A percentile compares a stretch with the other conserved stretches of the same genome.
phyloP scores from a whole-genome alignment of 192 early-diverging fungal genomes.

The Chytriomyces confervae region DNA sequence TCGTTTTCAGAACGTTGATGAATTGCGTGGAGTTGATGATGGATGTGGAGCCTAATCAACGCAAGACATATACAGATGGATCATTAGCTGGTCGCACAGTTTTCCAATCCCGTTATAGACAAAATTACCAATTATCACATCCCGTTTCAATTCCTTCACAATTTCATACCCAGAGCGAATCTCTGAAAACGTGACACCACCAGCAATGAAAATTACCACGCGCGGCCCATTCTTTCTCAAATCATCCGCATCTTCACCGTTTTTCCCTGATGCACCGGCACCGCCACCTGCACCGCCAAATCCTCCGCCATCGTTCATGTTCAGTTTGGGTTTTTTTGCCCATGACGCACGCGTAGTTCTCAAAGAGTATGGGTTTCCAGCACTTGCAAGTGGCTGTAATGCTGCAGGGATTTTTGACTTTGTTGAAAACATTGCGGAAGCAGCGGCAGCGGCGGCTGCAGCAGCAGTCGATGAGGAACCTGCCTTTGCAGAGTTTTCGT shows the following conservation, averaged over 20 bases:
- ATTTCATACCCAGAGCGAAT: slow-evolving; percentile 74
- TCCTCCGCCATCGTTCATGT: not conserved
- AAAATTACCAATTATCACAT: slow-evolving; percentile 71
- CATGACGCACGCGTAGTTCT: slow-evolving; percentile 59
- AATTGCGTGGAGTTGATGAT: slow-evolving; percentile 73
- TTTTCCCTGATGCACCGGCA: slow-evolving; percentile 2
- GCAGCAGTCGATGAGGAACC: slow-evolving; percentile 6
- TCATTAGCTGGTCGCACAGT: not conserved
- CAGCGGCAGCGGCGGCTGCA: not conserved
- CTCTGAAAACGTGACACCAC: slow-evolving; percentile 81
- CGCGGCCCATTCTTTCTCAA: slow-evolving; percentile 61
- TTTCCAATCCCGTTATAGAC: not conserved
- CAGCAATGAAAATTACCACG: slow-evolving; percentile 79
- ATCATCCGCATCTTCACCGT: slow-evolving; percentile 37
- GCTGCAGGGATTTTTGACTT: slow-evolving; percentile 42
- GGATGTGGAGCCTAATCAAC: slow-evolving; percentile 69
- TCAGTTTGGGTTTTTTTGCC: slow-evolving; percentile 40
- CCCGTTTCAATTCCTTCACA: slow-evolving; percentile 62
- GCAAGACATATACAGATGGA: not conserved
- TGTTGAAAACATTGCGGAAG: too few species aligned
- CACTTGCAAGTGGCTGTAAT: slow-evolving; percentile 33
- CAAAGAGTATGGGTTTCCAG: slow-evolving; percentile 50
- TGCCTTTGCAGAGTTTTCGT: slow-evolving; percentile 40
- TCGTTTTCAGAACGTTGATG: slow-evolving; percentile 65
- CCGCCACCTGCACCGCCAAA: not conserved